phyloP scores from a whole-genome alignment of 306 rosid species.

The Elaeagnus macrophylla region DNA sequence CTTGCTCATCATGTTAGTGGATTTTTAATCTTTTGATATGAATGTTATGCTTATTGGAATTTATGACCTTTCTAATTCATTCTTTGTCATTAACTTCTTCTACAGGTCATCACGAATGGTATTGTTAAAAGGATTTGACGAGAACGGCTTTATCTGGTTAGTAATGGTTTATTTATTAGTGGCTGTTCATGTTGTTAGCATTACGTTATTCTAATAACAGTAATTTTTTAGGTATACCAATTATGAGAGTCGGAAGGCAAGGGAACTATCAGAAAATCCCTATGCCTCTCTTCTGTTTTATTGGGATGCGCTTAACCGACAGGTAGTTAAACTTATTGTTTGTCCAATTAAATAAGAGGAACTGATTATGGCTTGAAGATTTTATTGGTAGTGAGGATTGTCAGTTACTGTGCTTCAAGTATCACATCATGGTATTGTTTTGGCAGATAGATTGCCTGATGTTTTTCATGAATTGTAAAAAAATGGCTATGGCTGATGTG shows the following conservation, averaged over 20 bases:
- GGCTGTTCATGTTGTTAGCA: slow-evolving; percentile 12
- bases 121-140: slow-evolving; percentile 79
- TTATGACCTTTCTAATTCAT: too few relatives aligned
- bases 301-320: slow-evolving; percentile 84
- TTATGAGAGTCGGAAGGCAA: slow-evolving; percentile 80
- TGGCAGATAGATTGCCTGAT: background rate
- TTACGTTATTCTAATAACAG: slow-evolving; percentile 10
- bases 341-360: background rate
- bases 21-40: too few relatives aligned
- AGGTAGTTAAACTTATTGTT: slow-evolving; percentile 29
- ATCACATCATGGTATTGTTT: background rate
- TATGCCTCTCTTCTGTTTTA: slow-evolving; percentile 78
- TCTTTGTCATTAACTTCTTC: too few relatives aligned
- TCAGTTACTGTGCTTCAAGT: background rate
- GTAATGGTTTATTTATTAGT: slow-evolving; percentile 22
- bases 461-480: background rate
- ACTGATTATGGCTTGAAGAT: too few relatives aligned
- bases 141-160: slow-evolving; percentile 89
- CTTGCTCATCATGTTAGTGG: too few relatives aligned
- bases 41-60: too few relatives aligned
- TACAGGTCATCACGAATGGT: slow-evolving; percentile 65
- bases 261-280: slow-evolving; percentile 69
- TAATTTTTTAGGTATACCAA: slow-evolving; percentile 71
- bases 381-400: background rate
- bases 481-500: background rate